Base-by-base conservation (phyloP, 306 rosid species). In the Oemleria cerasiformis region DNA sequence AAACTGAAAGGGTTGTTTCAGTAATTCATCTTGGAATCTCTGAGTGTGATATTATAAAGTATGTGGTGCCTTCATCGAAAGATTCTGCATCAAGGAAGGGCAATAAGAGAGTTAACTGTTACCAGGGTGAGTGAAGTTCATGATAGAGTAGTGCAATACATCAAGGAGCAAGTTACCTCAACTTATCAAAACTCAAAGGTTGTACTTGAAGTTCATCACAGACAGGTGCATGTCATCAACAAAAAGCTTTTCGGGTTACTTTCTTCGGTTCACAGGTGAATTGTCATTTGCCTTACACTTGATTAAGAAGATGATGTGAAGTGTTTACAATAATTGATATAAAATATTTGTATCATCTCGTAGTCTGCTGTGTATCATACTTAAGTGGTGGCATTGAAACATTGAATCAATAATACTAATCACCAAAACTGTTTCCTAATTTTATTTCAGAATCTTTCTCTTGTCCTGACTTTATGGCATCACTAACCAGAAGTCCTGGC, bases 401-500 rank as follows among this genome's bases (percentile, higher is more conserved):
- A 15, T 50, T 8, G 19, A 51, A 4, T 16, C 21, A 7, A 7
- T n/a, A 17, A 16, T 51, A 17, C 8, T 51, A 51, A 17, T n/a
- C 56, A 17, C 56, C 21, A 6, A 51, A 51, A 51, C 23, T 25
- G 30, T 25, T 25, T 2, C 3, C 36, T 30, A 30, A 2, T 30
- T 30, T 30, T 30, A 30, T 30, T 30, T 1, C 36, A 39, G 50
- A 20, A 53, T 39, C 50, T 39, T 17, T 25, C 34, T 14, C 5
- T n/a, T 4, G 36, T 39, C 19, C 11, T 9, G 16, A 21, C 39
- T 25, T 57, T 5, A 9, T 1, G 4, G 5, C 63, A 57, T 53
- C 40, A 13, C 20, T 23, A 13, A 54, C 73, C 51, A 7, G 21
- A 40, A 68, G 49, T 23, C 38, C 19, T 68, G 72, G 72, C 40